phyloP scores from a whole-genome alignment of 2,329 filamentous ascomycete genomes.

The Davidsoniella virescens region DNA sequence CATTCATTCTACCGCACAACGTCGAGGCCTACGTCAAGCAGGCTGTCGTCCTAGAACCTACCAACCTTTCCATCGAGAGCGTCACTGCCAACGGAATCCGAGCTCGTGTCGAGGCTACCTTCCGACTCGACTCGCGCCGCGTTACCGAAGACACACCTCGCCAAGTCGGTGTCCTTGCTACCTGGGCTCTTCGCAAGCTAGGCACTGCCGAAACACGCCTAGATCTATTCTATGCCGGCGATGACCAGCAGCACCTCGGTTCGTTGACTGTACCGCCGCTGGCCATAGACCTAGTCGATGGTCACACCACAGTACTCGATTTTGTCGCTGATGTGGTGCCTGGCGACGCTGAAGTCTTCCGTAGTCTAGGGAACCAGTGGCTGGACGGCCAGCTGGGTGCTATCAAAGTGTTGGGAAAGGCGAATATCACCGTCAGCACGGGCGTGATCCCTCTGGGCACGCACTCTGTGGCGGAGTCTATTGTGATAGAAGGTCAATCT shows the following conservation, averaged over 20 bases:
- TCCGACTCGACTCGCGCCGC: slow-evolving; percentile 61
- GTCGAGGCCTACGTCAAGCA: slow-evolving; percentile 77
- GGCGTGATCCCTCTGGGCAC: slow-evolving; percentile 66
- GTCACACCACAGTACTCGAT: slow-evolving; percentile 60
- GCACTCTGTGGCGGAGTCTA: slow-evolving; percentile 55
- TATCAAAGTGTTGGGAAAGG: slow-evolving; percentile 57
- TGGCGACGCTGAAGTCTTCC: slow-evolving; percentile 61
- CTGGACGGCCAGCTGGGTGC: slow-evolving; percentile 59
- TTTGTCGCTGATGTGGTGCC: slow-evolving; percentile 62
- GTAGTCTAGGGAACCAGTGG: slow-evolving; percentile 74
- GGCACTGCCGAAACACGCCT: slow-evolving; percentile 59
- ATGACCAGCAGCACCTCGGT: slow-evolving; percentile 67
- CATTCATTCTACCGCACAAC: slow-evolving; percentile 64
- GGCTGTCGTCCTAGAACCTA: slow-evolving; percentile 67
- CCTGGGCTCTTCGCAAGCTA: slow-evolving; percentile 63
- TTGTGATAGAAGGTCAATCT: slow-evolving; percentile 71
- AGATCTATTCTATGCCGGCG: slow-evolving; percentile 56
- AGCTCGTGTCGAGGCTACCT: slow-evolving; percentile 66
- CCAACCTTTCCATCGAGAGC: slow-evolving; percentile 68
- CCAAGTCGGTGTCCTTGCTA: slow-evolving; percentile 59
- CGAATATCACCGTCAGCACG: slow-evolving; percentile 57
- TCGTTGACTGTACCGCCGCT: slow-evolving; percentile 61
- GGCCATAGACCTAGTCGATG: slow-evolving; percentile 60
- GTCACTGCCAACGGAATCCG: slow-evolving; percentile 65
- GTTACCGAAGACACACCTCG: slow-evolving; percentile 57